Evolutionary conservation across 169 alveolate genomes (phyloP).

Genomic region (Prorocentrum cordatum): DNA sequence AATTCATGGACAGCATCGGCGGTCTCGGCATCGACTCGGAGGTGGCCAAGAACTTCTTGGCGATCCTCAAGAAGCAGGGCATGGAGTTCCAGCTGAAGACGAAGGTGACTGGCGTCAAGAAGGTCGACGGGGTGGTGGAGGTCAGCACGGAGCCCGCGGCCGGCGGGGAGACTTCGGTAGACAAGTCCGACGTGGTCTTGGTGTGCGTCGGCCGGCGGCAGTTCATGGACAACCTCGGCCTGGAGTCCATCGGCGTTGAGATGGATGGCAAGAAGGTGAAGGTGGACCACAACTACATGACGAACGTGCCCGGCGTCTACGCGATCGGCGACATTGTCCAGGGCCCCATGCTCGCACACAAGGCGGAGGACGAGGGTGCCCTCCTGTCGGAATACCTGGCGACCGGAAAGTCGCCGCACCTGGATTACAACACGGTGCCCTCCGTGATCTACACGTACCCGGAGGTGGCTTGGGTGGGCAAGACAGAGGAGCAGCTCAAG

Average conservation of each 20-base stretch:
- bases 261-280: slow-evolving; percentile 46
- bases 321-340: slow-evolving; percentile 95
- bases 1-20: slow-evolving; percentile 76
- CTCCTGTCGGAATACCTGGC: not conserved
- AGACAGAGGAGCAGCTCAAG: slow-evolving; percentile 86
- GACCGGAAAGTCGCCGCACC: slow-evolving; percentile 50
- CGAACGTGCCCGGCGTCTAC: slow-evolving; percentile 25
- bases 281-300: slow-evolving; percentile 52
- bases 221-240: slow-evolving; percentile 84
- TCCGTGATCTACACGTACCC: slow-evolving; percentile 95
- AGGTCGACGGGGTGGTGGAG: not conserved
- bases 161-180: not conserved
- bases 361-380: slow-evolving; percentile 87
- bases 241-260: slow-evolving; percentile 75
- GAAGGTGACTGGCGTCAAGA: slow-evolving; percentile 76
- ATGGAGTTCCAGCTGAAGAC: slow-evolving; percentile 76
- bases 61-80: slow-evolving; percentile 78
- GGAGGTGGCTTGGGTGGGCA: slow-evolving; percentile 98
- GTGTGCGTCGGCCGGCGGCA: slow-evolving; percentile 96
- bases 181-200: slow-evolving; percentile 79
- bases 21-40: slow-evolving; percentile 79
- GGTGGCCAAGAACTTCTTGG: slow-evolving; percentile 80
- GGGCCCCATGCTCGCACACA: slow-evolving; percentile 99
- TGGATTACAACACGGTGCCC: slow-evolving; percentile 57
- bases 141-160: slow-evolving; percentile 58